phyloP scores from a whole-genome alignment of 345 rosid species.

The Murraya koenigii region DNA sequence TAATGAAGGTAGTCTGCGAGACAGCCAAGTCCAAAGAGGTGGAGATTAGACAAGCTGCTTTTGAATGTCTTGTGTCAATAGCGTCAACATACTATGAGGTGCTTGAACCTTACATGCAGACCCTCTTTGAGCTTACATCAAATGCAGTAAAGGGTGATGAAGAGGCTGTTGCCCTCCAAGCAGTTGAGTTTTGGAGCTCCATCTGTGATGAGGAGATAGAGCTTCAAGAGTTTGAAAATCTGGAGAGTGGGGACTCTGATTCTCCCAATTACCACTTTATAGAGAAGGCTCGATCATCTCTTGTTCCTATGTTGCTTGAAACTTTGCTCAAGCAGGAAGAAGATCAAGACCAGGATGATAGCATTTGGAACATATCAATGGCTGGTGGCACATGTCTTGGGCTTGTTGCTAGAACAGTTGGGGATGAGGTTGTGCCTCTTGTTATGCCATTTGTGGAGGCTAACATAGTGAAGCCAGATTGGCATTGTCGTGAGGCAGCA shows the following conservation, averaged over 20 bases:
- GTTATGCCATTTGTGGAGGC: conserved; percentile 92
- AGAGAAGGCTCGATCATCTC: conserved; percentile 73
- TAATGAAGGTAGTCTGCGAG: conserved; percentile 93
- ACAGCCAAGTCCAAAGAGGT: conserved; percentile 78
- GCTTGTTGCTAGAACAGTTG: conserved; percentile 94
- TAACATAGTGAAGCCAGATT: conserved; percentile 66
- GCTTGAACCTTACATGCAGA: conserved; percentile 83
- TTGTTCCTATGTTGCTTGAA: conserved; percentile 79
- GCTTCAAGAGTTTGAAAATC: conserved; percentile 69
- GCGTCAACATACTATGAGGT: conserved; percentile 84
- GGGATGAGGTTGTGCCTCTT: conserved; percentile 77
- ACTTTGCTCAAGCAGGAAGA: conserved; percentile 92
- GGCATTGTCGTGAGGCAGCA: conserved; percentile 92
- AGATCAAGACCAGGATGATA: conserved; percentile 91
- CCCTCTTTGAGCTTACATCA: conserved; percentile 83
- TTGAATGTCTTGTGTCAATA: conserved; percentile 95
- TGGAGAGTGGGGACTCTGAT: conserved; percentile 63
- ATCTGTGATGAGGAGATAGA: conserved; percentile 98
- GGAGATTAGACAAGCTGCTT: conserved; percentile 87
- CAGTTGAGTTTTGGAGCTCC: conserved; percentile 95
- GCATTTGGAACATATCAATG: conserved; percentile 88
- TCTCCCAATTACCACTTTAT: conserved; percentile 65
- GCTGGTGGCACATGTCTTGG: conserved; percentile 98
- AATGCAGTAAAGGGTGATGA: conserved; percentile 84
- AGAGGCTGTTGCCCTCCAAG: conserved; percentile 92